Base-by-base conservation (phyloP, 2,329 filamentous ascomycete species). In the Ampelomyces quisqualis region DNA sequence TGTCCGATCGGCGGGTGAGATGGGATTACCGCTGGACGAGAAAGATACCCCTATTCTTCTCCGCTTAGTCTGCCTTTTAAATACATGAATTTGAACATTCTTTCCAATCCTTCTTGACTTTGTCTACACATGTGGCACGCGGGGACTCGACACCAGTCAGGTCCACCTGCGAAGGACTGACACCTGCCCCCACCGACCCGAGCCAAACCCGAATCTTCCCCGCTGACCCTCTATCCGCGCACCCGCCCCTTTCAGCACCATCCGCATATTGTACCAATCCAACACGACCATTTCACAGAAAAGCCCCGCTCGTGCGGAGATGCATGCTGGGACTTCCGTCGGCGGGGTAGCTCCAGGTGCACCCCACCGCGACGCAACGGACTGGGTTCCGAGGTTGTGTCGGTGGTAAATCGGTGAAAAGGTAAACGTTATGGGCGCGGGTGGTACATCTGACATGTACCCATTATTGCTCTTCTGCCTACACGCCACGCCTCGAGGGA, bases 11-110 rank as follows among this genome's bases (percentile, higher is more conserved):
- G n/a, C n/a, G n/a, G n/a, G n/a, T n/a, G n/a, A n/a, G 30, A 31
- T 33, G 30, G 19, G 18, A 21, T 18, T 21, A n/a, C n/a, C n/a
- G 10, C 6, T 20, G 17, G 3, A 33, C 14, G 32, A 34, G 19
- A 21, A 17, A 38, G 35, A 38, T 30, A 38, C 26, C 35, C 35
- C 26, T 38, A 34, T 26, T n/a, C 23, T 34, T 34, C 21, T 34
- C 8, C 14, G 13, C 14, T 18, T 11, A 15, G 32, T 14, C 5
- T 26, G 13, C 4, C 9, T 26, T 26, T 26, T 26, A n/a, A 26
- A 14, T 28, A 28, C 3, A n/a, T n/a, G n/a, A n/a, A n/a, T n/a
- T n/a, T n/a, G n/a, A n/a, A n/a, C n/a, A n/a, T n/a, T n/a, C n/a
- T n/a, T n/a, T n/a, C n/a, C n/a, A n/a, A n/a, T n/a, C n/a, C n/a